These are phyloP conservation scores for Diaporthe sp. DNA, from an alignment of 2,329 filamentous ascomycete genomes.

Conservation along the genomic window DNA sequence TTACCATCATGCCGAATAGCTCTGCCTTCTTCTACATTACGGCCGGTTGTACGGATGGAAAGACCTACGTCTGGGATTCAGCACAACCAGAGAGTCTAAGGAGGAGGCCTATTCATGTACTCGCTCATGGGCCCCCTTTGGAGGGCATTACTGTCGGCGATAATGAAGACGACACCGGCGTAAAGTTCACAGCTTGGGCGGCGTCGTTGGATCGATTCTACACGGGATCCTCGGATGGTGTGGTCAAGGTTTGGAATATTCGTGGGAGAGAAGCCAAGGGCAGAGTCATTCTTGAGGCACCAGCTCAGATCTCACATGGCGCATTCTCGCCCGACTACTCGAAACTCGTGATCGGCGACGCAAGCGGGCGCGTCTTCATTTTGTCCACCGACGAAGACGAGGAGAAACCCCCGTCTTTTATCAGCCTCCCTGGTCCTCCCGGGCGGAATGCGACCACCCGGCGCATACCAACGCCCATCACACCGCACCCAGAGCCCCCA, in stretches of 20 bases:
- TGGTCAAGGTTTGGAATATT: constrained; percentile 74
- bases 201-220: constrained; percentile 69
- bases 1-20: constrained; percentile 70
- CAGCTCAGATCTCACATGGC: constrained; percentile 69
- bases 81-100: constrained; percentile 50
- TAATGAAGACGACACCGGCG: constrained; percentile 66
- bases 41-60: constrained; percentile 72
- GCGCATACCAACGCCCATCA: constrained; percentile 61
- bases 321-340: constrained; percentile 69
- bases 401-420: constrained; percentile 51
- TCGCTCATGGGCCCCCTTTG: constrained; percentile 60
- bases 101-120: constrained; percentile 67
- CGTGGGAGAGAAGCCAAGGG: constrained; percentile 60
- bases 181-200: constrained; percentile 75
- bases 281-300: constrained; percentile 65
- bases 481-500: constrained; percentile 63
- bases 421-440: constrained; percentile 51
- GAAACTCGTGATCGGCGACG: constrained; percentile 70
- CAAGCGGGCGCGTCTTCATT: constrained; percentile 70
- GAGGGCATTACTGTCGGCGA: constrained; percentile 34
- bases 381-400: constrained; percentile 62
- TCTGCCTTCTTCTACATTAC: constrained; percentile 64
- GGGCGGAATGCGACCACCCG: constrained; percentile 47
- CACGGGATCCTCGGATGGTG: constrained; percentile 73
- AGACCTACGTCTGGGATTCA: constrained; percentile 74